Conservation (phyloP, 176 grass and related monocot species). For the Canna indica region DNA sequence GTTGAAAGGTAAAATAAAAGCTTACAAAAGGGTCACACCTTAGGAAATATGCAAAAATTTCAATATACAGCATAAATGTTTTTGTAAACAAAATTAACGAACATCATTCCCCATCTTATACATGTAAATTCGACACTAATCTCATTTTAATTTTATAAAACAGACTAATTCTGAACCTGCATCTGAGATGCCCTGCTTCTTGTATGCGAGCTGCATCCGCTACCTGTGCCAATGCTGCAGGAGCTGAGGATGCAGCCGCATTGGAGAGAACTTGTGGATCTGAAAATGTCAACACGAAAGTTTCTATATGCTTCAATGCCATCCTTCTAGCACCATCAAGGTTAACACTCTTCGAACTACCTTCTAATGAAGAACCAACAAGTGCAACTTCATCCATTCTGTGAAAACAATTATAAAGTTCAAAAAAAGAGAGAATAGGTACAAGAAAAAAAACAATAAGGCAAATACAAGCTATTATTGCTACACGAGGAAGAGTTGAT, state of each 20-base stretch:
- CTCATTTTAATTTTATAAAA: neutral
- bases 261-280: slow-evolving; percentile 70
- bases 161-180: slow-evolving; percentile 55
- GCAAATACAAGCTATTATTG: neutral
- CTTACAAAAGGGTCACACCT: neutral
- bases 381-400: slow-evolving; percentile 90
- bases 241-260: slow-evolving; percentile 60
- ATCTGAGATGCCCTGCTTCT: slow-evolving; percentile 97
- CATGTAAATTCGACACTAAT: too few relatives aligned
- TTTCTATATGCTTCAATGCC: slow-evolving; percentile 94
- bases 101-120: too few relatives aligned
- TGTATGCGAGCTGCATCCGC: slow-evolving; percentile 80
- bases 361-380: slow-evolving; percentile 59
- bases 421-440: neutral
- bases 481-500: neutral
- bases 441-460: neutral
- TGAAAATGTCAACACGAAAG: slow-evolving; percentile 78
- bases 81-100: too few relatives aligned
- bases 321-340: slow-evolving; percentile 93
- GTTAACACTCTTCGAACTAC: slow-evolving; percentile 63
- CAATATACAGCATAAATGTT: too few relatives aligned
- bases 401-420: slow-evolving; percentile 21
- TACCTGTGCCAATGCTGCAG: slow-evolving; percentile 57
- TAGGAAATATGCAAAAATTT: neutral
- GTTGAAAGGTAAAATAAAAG: neutral